phyloP scores from a whole-genome alignment of 495 filamentous ascomycete species.

The Penicillium alfredii region DNA sequence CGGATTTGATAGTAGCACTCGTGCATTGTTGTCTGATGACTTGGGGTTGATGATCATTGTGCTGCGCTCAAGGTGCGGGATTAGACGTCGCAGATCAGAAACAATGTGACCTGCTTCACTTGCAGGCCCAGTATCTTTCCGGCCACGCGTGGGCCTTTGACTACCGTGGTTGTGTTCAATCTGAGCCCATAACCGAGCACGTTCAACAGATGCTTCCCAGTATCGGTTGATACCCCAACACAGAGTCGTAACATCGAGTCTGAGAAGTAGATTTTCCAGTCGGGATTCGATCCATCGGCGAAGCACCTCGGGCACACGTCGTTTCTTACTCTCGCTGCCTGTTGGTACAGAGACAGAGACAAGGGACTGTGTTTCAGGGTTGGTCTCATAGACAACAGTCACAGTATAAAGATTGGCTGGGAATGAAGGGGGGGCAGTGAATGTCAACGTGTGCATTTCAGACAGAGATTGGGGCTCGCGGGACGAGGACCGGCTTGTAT shows the following conservation, averaged over 20 bases:
- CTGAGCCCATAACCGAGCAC: conserved; percentile 36
- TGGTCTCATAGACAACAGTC: conserved; percentile 34
- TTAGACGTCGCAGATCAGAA: conserved; percentile 25
- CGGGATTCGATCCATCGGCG: conserved; percentile 38
- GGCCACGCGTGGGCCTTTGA: conserved; percentile 1
- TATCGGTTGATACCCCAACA: conserved; percentile 42
- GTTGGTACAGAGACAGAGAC: conserved; percentile 27
- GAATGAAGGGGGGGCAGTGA: conserved; percentile 36
- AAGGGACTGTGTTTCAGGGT: conserved; percentile 34
- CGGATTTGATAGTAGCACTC: conserved; percentile 29
- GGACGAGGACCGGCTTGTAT: conserved; percentile 17
- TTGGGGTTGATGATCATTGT: conserved; percentile 34
- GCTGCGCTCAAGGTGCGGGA: conserved; percentile 37
- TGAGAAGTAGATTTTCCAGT: conserved; percentile 31
- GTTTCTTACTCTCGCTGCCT: conserved; percentile 14
- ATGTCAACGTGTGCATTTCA: conserved; percentile 34
- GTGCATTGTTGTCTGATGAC: conserved; percentile 6
- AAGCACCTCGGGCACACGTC: conserved; percentile 27
- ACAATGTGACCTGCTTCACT: conserved; percentile 11
- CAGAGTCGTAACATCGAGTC: conserved; percentile 37
- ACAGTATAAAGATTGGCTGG: conserved; percentile 31
- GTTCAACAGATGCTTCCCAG: conserved; percentile 36
- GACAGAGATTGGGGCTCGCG: conserved; percentile 11
- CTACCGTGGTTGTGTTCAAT: conserved; percentile 23
- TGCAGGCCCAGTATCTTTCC: neutral